Conservation (phyloP, 805 yeast genomes). For the Myxozyma melibiosi region DNA sequence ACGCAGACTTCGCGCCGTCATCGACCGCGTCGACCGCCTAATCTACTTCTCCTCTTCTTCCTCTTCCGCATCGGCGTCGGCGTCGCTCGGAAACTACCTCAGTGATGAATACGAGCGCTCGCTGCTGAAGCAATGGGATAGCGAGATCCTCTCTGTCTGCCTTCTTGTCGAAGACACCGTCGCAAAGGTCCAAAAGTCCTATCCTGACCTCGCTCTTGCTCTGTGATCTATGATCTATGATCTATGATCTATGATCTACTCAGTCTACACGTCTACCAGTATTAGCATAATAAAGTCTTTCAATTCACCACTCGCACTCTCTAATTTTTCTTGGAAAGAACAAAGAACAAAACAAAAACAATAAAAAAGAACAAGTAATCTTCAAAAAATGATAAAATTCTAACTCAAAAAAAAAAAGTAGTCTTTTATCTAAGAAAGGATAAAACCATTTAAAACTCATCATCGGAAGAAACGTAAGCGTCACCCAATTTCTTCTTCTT, state of each 20-base stretch:
- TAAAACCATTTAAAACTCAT: constrained; percentile 63
- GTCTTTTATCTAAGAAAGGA: too few species aligned
- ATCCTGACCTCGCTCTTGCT: constrained; percentile 18
- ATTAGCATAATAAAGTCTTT: neutral
- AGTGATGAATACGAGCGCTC: constrained; percentile 4
- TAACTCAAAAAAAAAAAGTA: neutral
- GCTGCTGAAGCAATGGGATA: constrained; percentile 26
- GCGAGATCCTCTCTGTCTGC: constrained; percentile 31
- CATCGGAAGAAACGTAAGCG: constrained; percentile 98
- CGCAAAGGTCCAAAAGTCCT: constrained; percentile 9
- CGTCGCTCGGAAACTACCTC: neutral
- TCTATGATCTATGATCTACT: neutral
- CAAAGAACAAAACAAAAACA: neutral
- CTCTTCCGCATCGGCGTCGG: neutral
- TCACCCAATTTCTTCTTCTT: constrained; percentile 99
- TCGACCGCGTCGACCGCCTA: constrained; percentile 39
- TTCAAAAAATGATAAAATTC: constrained; percentile 4
- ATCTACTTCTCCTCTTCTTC: constrained; percentile 30
- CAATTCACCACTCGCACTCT: neutral
- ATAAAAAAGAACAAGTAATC: neutral
- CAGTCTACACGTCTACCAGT: too few species aligned
- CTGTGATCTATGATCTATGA: neutral
- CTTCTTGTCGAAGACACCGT: constrained; percentile 35
- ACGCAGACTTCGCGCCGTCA: constrained; percentile 38
- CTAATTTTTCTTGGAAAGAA: neutral